Evolutionary conservation across 805 yeast genomes (phyloP).

Genomic region (Starmerella etchellsii): DNA sequence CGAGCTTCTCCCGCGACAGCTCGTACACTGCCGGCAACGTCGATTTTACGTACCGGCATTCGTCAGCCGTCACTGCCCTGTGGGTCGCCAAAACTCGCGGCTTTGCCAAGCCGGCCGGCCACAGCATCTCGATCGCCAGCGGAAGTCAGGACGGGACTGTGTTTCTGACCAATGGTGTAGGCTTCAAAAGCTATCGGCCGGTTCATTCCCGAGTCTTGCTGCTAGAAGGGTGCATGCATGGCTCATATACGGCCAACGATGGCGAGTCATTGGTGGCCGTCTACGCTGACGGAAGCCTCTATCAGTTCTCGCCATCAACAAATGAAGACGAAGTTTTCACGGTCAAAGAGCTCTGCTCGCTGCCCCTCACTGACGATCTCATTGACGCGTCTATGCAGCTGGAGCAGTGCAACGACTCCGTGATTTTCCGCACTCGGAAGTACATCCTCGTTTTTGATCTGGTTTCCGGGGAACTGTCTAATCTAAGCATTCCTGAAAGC

Average conservation of each 20-base stretch:
- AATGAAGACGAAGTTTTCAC: background rate
- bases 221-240: conserved; percentile 14
- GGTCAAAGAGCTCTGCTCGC: background rate
- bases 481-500: conserved; percentile 3
- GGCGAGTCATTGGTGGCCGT: conserved; percentile 9
- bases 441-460: conserved; percentile 8
- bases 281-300: conserved; percentile 8
- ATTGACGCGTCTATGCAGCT: conserved; percentile 3
- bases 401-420: conserved; percentile 8
- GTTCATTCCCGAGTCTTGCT: conserved; percentile 2
- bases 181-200: conserved; percentile 1
- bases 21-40: conserved; percentile 19
- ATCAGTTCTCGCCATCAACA: background rate
- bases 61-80: conserved; percentile 18
- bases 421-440: conserved; percentile 3
- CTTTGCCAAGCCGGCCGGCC: conserved; percentile 2
- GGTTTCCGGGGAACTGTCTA: background rate
- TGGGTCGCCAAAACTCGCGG: conserved; percentile 21
- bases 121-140: conserved; percentile 8
- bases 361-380: conserved; percentile 1
- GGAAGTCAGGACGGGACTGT: conserved; percentile 16
- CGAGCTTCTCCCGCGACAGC: conserved; percentile 21
- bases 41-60: conserved; percentile 18
- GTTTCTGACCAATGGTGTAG: conserved; percentile 1
- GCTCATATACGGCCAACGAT: conserved; percentile 8